Evolutionary conservation across 73 alveolate genomes (phyloP).

Genomic region (Blepharisma stoltei): DNA sequence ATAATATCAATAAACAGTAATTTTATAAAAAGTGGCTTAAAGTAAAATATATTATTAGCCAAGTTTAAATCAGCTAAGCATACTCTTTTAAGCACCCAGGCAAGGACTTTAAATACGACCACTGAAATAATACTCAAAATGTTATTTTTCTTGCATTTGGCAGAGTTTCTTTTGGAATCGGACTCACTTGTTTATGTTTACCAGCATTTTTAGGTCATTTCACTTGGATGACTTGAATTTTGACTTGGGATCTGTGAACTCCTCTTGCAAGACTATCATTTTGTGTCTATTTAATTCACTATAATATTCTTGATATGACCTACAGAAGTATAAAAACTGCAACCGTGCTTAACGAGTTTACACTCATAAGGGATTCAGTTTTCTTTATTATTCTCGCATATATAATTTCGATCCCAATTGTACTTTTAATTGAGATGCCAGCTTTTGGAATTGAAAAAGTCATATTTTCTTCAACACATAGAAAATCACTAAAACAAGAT

Average conservation of each 20-base stretch:
- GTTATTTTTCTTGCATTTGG: not conserved
- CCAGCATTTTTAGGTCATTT: not conserved
- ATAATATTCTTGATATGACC: not conserved
- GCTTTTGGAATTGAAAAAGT: not conserved
- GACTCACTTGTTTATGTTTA: not conserved
- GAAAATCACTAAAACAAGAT: not conserved
- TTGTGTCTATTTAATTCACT: not conserved
- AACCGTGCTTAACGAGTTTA: not conserved
- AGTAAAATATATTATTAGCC: too few species aligned
- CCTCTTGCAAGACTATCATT: not conserved
- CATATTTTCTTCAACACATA: not conserved
- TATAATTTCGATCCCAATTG: not conserved
- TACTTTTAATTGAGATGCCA: constrained; percentile 2
- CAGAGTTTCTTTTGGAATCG: not conserved
- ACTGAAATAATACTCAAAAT: not conserved
- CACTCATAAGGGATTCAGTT: not conserved
- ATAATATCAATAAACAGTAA: too few species aligned
- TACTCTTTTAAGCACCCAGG: not conserved
- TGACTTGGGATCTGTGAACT: not conserved
- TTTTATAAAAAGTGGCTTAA: too few species aligned
- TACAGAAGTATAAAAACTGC: not conserved
- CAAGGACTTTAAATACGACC: not conserved
- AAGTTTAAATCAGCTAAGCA: too few species aligned
- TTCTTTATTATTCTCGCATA: not conserved
- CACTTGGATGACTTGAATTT: not conserved